Conservation (phyloP, 257 asterid genomes). For the Scutellaria barbata region DNA sequence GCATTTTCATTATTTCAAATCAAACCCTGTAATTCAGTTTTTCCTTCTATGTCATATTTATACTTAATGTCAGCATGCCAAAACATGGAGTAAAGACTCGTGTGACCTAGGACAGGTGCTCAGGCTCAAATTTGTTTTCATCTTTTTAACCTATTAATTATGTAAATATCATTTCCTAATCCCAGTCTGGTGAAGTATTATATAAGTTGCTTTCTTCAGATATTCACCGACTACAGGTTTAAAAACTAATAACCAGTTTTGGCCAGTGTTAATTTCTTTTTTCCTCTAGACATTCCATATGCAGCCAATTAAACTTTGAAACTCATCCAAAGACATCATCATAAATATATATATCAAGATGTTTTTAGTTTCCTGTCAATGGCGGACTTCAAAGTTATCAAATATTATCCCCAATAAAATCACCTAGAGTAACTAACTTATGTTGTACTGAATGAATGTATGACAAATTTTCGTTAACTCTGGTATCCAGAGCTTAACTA, state of each 20-base stretch:
- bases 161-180: not conserved
- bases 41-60: not conserved
- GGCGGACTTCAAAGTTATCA: not conserved
- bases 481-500: not conserved
- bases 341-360: not conserved
- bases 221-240: not conserved
- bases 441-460: not conserved
- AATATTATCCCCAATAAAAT: not conserved
- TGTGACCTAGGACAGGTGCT: not conserved
- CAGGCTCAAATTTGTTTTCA: not conserved
- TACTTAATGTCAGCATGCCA: not conserved
- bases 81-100: not conserved
- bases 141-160: not conserved
- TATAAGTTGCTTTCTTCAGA: not conserved
- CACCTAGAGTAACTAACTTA: not conserved
- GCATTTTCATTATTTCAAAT: not conserved
- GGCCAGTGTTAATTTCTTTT: not conserved
- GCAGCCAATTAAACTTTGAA: not conserved
- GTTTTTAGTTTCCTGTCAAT: not conserved
- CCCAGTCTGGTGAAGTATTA: conserved; percentile 1
- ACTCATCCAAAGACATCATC: not conserved
- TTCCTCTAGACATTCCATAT: not conserved
- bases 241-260: not conserved
- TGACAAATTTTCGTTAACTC: not conserved
- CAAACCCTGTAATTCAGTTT: conserved; percentile 1